Percentiles rank a stretch among this genome's conserved stretches.
Conservation (phyloP, 1,284 basidiomycete genomes). For the Apiotrichum siamense region DNA sequence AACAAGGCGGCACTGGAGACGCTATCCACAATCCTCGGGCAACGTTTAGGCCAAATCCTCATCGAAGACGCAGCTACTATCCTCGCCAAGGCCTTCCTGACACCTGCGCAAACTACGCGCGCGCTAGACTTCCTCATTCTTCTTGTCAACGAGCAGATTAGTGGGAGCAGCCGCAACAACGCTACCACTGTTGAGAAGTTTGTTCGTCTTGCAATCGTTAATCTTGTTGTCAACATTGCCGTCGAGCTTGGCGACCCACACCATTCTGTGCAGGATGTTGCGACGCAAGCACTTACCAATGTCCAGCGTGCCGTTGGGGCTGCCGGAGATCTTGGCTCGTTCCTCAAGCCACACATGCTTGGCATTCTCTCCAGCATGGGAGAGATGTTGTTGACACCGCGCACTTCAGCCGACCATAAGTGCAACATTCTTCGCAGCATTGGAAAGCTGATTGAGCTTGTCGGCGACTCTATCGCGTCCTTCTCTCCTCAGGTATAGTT, state of each 20-base stretch:
- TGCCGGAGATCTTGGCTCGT: constrained; percentile 51
- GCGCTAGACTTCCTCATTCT: constrained; percentile 61
- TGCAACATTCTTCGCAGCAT: constrained; percentile 71
- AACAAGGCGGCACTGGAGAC: constrained; percentile 51
- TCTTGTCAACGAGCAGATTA: constrained; percentile 43
- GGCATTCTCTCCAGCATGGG: constrained; percentile 75
- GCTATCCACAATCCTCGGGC: constrained; percentile 52
- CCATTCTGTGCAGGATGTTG: constrained; percentile 48
- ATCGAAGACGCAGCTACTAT: constrained; percentile 60
- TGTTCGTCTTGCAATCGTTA: constrained; percentile 60
- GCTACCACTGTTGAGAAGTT: constrained; percentile 9
- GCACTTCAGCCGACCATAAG: constrained; percentile 61
- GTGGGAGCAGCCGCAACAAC: constrained; percentile 11
- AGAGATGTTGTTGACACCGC: constrained; percentile 69
- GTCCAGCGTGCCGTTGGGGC: constrained; percentile 54
- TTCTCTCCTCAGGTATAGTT: constrained; percentile 82
- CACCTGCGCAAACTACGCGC: constrained; percentile 32
- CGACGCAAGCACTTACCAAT: constrained; percentile 56
- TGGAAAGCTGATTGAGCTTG: constrained; percentile 63
- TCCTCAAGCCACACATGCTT: constrained; percentile 69
- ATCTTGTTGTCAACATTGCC: constrained; percentile 67
- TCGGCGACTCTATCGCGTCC: constrained; percentile 65
- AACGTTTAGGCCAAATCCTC: constrained; percentile 56
- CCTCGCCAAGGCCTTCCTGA: constrained; percentile 65
- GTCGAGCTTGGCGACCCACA: constrained; percentile 66